Conservation (phyloP, 1,284 basidiomycete genomes). For the Malassezia dermatis region DNA sequence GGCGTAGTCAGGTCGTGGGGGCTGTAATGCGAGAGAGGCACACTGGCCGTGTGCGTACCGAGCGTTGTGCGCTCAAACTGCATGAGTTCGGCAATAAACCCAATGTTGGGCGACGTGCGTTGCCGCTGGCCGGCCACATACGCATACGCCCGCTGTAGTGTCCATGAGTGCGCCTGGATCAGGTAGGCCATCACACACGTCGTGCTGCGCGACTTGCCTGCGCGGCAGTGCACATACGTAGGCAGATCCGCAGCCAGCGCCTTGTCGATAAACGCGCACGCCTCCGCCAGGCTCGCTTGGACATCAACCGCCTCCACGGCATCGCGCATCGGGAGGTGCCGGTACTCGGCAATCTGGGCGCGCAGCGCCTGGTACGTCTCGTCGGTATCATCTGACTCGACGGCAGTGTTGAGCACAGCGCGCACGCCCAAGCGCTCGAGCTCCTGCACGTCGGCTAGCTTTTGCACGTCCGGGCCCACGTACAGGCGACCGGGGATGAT, state of each 20-base stretch:
- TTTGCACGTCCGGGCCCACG: conserved; percentile 76
- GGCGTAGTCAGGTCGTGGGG: neutral
- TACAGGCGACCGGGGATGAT: conserved; percentile 83
- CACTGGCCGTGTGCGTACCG: neutral
- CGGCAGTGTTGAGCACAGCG: conserved; percentile 78
- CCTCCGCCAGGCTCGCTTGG: conserved; percentile 67
- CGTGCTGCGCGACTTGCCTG: conserved; percentile 89
- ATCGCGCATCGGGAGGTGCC: conserved; percentile 81
- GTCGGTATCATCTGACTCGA: conserved; percentile 53
- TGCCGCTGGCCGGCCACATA: conserved; percentile 81
- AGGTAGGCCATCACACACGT: conserved; percentile 93
- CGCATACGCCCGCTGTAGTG: conserved; percentile 74
- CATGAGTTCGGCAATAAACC: conserved; percentile 94
- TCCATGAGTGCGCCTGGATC: conserved; percentile 92
- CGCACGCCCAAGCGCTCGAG: conserved; percentile 67
- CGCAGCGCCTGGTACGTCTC: conserved; percentile 13
- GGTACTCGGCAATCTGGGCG: conserved; percentile 63
- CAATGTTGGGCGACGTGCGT: conserved; percentile 93
- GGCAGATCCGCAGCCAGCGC: conserved; percentile 75
- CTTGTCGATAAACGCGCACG: conserved; percentile 77
- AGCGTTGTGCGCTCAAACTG: conserved; percentile 58
- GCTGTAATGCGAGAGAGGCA: neutral
- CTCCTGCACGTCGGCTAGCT: conserved; percentile 62
- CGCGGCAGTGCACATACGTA: conserved; percentile 91
- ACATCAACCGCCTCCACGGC: conserved; percentile 87